A percentile compares a stretch with the other conserved stretches of the same genome.
phyloP scores from a whole-genome alignment of 1,284 basidiomycete species.

The Mrakiaceae sp. region DNA sequence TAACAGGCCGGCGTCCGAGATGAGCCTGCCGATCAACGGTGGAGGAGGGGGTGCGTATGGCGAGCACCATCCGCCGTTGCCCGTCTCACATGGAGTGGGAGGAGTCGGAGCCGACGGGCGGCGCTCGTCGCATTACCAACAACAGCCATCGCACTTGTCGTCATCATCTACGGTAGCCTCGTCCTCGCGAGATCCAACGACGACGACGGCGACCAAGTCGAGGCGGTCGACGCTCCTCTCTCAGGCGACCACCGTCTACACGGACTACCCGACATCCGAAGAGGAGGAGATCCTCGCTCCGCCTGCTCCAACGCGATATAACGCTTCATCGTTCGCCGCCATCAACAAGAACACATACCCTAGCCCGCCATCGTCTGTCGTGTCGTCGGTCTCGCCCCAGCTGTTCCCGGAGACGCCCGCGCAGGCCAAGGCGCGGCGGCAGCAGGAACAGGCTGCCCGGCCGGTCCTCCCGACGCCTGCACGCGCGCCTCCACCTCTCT shows the following conservation, averaged over 20 bases:
- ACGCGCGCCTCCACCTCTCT: background rate
- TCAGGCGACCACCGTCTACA: constrained; percentile 8
- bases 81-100: too few relatives aligned
- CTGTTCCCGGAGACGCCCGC: constrained; percentile 17
- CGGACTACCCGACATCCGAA: background rate
- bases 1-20: background rate
- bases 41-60: too few relatives aligned
- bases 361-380: constrained; percentile 12
- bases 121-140: too few relatives aligned
- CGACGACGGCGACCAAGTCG: constrained; percentile 9
- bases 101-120: too few relatives aligned
- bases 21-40: background rate
- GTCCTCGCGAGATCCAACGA: background rate
- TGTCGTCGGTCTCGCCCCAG: constrained; percentile 10
- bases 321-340: background rate
- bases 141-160: too few relatives aligned
- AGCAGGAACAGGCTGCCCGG: background rate
- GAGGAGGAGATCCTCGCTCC: constrained; percentile 1
- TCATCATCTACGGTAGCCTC: background rate
- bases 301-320: background rate
- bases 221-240: constrained; percentile 14
- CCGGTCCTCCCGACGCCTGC: background rate
- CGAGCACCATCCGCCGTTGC: too few relatives aligned
- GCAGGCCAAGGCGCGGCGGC: constrained; percentile 8
- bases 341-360: constrained; percentile 7